Base-by-base conservation (phyloP, 2,329 filamentous ascomycete genomes). In the Claviceps cyperi region DNA sequence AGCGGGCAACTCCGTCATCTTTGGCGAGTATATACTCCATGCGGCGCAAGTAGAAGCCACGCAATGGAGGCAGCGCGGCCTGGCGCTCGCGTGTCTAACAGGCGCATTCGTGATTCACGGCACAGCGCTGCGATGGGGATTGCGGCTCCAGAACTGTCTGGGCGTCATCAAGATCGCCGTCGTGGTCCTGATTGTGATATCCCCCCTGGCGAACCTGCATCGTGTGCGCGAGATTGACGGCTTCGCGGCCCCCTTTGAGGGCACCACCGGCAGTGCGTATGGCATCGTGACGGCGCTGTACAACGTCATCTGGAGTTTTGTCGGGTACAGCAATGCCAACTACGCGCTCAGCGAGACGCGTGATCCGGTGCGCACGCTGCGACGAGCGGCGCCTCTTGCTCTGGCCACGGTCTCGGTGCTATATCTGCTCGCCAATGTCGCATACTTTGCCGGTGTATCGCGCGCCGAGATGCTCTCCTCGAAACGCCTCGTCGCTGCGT, bases 291-390 rank as follows among this genome's bases (percentile, higher is more conserved):
- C 78, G 1, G 80, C 82, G 0, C 66, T 86, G 0, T 84, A 83
- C 69, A 85, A 84, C 56, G 80, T 85, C 54, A 81, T 85, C 58
- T 85, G 81, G 75, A 80, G 75, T 53, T 86, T 80, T 58, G 75
- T 82, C 55, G 81, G 81, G 22, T 83, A 81, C 69, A 77, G 72
- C 66, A 84, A 83, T 61, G 80, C 79, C 60, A 83, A 83, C 66
- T 82, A 84, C 58, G 78, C 73, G 44, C 68, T 81, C 35, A 76
- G 73, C 59, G 82, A 86, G 67, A 82, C 79, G 45, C 78, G 74
- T 60, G 77, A 83, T 62, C 81, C 81, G 0, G 74, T 80, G 5
- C 71, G 71, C 22, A 85, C 81, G 0, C 71, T 85, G 52, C 81
- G 78, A 62, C 74, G 79, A 46, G 80, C 81, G n/a, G 80, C 77